Evolutionary conservation across 805 yeast species (phyloP), one percentile per base, ranked within the genome.

Genomic region (Spathaspora boniae): DNA sequence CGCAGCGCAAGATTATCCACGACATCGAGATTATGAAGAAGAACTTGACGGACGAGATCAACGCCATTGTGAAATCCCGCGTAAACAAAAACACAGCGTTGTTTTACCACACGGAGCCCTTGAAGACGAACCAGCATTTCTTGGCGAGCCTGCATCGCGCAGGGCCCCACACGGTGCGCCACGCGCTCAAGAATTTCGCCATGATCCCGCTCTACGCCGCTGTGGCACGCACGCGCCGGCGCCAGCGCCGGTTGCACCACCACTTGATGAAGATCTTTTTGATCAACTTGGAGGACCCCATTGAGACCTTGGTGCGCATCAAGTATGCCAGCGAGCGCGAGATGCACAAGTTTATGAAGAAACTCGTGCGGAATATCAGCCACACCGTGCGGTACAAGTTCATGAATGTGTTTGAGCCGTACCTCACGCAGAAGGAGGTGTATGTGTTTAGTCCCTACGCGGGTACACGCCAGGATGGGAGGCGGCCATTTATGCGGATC

Each of bases 241-340:
- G 56, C 30, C 40, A 43, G 40, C 48, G 44, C 26, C 44, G 40
- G 35, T 46, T 66, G 22, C 45, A 44, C 34, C 53, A 50, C 20
- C 72, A 67, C 37, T 44, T 67, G 21, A 56, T 52, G 47, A 64
- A 64, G 42, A 39, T 66, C 19, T 55, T 65, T 33, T 39, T 63
- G 41, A 54, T 61, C 29, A 67, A 67, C 45, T 42, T 64, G 37
- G 62, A 54, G 17, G 68, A 62, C 25, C 67, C 60, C 40, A 50
- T 65, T 16, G 69, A 65, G 23, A 58, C 59, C 1, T 53, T 67
- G 31, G 50, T 52, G 31, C 42, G 63, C 15, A 51, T 65, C 44
- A 67, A 64, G 42, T 63, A 67, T 44, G 45, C 48, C 28, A 54
- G 57, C 45, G 53, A 62, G 23, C 40, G 43, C 20, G 53, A 54